Evolutionary conservation across 331 rosid genomes (phyloP).

Genomic region (Quercus lobata): DNA sequence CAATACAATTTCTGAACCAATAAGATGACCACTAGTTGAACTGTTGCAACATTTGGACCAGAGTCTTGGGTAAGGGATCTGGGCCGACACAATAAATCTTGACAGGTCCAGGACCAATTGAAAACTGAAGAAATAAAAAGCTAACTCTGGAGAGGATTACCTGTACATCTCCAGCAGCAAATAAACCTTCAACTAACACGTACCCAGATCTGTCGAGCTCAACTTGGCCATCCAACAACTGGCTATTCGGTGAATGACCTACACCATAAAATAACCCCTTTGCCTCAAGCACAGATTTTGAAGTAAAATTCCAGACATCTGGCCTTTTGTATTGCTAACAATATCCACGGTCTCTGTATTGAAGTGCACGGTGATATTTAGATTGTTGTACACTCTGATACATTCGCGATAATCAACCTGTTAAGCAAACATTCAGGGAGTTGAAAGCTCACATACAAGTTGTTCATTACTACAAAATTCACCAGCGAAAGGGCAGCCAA

Average conservation of each 20-base stretch:
- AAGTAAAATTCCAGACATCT: slow-evolving; percentile 45
- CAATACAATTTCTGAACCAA: too few relatives aligned
- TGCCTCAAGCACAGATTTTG: slow-evolving; percentile 74
- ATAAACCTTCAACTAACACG: slow-evolving; percentile 73
- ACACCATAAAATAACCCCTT: slow-evolving; percentile 94
- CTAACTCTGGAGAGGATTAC: slow-evolving; percentile 33
- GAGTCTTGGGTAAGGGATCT: not conserved
- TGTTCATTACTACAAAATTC: slow-evolving; percentile 54
- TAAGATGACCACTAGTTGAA: not conserved
- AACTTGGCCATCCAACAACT: slow-evolving; percentile 82
- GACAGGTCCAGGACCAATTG: not conserved
- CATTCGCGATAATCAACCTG: slow-evolving; percentile 99
- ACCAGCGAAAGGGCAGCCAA: slow-evolving; percentile 29
- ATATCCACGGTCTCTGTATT: too few relatives aligned
- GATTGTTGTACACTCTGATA: slow-evolving; percentile 10
- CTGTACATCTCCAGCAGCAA: slow-evolving; percentile 99
- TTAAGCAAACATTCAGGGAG: slow-evolving; percentile 92
- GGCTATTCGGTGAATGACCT: slow-evolving; percentile 86
- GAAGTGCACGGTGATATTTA: too few relatives aligned
- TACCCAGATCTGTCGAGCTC: slow-evolving; percentile 76
- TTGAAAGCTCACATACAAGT: slow-evolving; percentile 85
- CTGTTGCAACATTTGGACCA: not conserved
- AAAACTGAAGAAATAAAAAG: not conserved
- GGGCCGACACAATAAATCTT: not conserved
- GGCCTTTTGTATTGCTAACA: too few relatives aligned